Evolutionary conservation across 371 early-diverging fungal genomes (phyloP), one percentile per base, ranked within the genome.

Genomic region (Edhazardia aedis): DNA sequence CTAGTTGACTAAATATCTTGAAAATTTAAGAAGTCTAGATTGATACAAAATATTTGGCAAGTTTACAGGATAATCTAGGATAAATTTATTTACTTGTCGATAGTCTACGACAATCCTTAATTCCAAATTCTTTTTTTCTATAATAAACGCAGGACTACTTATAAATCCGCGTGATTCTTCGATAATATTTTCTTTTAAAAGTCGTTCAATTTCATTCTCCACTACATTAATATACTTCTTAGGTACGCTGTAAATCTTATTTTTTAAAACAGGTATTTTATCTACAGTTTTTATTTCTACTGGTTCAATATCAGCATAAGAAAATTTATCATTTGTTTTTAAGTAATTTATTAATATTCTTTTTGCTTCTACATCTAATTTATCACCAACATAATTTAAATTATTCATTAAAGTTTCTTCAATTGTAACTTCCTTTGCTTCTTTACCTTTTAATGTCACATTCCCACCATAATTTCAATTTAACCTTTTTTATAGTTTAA

Each of bases 81-180:
- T 4, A 12, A 2, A 4, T 14, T 46, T n/a, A 27, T 56, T 56
- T n/a, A 49, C 2, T 36, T 30, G 7, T 18, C 39, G 1, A 26
- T 55, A 56, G 29, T 56, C 50, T 21, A 56, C 56, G 2, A 56
- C 56, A 7, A 39, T 21, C 40, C 49, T 48, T 26, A 47, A n/a
- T 2, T 40, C 21, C 19, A 30, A n/a, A 16, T 47, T 47, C 19
- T 56, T 49, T 25, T 56, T 48, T 29, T 24, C 16, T 9, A 56
- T 56, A 1, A 49, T 9, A 33, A 56, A 56, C 19, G 56, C 47
- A n/a, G 56, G 50, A 28, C 30, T 21, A 2, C 22, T 12, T 23
- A 18, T 43, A n/a, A 19, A 1, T 3, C 16, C 1, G 18, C 14
- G 2, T 14, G 25, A 24, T 37, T 38, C 11, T 19, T 46, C 47